Percentiles rank a stretch among this genome's conserved stretches.
Evolutionary conservation across 768 basidiomycete species (phyloP).

Genomic region (Lactifluus hygrophoroides): DNA sequence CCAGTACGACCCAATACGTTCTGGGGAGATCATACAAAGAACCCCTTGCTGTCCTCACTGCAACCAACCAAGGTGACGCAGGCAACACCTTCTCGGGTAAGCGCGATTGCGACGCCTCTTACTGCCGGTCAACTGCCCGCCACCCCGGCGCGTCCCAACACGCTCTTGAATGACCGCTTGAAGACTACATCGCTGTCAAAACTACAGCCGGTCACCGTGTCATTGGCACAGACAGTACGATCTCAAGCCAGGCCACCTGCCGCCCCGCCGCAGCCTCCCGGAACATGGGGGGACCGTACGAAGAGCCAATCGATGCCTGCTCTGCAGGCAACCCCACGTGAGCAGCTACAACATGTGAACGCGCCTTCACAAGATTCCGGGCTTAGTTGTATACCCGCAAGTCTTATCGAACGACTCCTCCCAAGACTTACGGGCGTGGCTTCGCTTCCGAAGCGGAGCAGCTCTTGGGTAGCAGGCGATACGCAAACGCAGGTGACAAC

Average conservation of each 20-base stretch:
- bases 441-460: not conserved
- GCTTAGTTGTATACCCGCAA: not conserved
- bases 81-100: not conserved
- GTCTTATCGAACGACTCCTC: not conserved
- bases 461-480: not conserved
- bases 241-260: not conserved
- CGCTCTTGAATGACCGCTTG: not conserved
- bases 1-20: not conserved
- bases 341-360: not conserved
- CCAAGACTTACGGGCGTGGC: not conserved
- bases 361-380: not conserved
- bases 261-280: not conserved
- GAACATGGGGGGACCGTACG: not conserved
- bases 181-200: not conserved
- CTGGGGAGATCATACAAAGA: not conserved
- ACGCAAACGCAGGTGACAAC: not conserved
- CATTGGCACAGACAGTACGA: not conserved
- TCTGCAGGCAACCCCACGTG: not conserved
- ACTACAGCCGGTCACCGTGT: not conserved
- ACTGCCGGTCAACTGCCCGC: not conserved
- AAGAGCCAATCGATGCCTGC: not conserved
- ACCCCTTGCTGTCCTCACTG: not conserved
- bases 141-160: not conserved
- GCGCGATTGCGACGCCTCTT: not conserved
- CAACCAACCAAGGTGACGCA: not conserved